Conservation (phyloP, 1,139 yeast species). For the Zygosaccharomyces sapae region DNA sequence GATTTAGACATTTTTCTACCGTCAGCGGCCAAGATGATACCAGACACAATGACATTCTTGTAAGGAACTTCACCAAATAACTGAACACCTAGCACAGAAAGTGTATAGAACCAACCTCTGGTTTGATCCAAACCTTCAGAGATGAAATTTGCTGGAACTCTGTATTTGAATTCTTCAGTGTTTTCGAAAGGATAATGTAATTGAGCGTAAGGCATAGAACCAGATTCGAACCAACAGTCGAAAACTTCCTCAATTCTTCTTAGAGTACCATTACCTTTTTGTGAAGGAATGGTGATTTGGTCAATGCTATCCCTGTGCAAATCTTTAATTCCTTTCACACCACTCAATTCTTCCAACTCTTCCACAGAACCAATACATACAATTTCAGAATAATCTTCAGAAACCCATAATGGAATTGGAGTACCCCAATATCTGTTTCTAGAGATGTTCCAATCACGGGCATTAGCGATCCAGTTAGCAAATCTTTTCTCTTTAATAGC, state of each 20-base stretch:
- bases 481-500: slow-evolving; percentile 90
- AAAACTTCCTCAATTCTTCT: slow-evolving; percentile 95
- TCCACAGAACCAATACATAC: slow-evolving; percentile 89
- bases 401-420: slow-evolving; percentile 96
- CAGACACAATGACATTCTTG: slow-evolving; percentile 91
- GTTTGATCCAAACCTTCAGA: slow-evolving; percentile 99
- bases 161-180: slow-evolving; percentile 58
- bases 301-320: slow-evolving; percentile 93
- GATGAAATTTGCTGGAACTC: slow-evolving; percentile 95
- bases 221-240: slow-evolving; percentile 99
- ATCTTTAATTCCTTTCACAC: slow-evolving; percentile 75
- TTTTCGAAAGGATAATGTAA: slow-evolving; percentile 95
- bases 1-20: slow-evolving; percentile 99
- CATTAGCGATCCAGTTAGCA: slow-evolving; percentile 95
- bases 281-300: slow-evolving; percentile 89
- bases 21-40: slow-evolving; percentile 94
- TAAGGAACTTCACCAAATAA: slow-evolving; percentile 89
- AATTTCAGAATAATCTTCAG: slow-evolving; percentile 87
- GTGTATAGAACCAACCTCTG: slow-evolving; percentile 99
- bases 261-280: slow-evolving; percentile 79
- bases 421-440: slow-evolving; percentile 99
- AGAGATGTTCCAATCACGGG: slow-evolving; percentile 98
- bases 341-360: slow-evolving; percentile 80
- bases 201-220: slow-evolving; percentile 98
- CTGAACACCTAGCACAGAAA: slow-evolving; percentile 93